Percentiles rank a stretch among this genome's conserved stretches.
These are phyloP conservation scores for Pestalotiopsis sp. DNA, from an alignment of 2,329 filamentous ascomycete genomes.

Conservation along the genomic window DNA sequence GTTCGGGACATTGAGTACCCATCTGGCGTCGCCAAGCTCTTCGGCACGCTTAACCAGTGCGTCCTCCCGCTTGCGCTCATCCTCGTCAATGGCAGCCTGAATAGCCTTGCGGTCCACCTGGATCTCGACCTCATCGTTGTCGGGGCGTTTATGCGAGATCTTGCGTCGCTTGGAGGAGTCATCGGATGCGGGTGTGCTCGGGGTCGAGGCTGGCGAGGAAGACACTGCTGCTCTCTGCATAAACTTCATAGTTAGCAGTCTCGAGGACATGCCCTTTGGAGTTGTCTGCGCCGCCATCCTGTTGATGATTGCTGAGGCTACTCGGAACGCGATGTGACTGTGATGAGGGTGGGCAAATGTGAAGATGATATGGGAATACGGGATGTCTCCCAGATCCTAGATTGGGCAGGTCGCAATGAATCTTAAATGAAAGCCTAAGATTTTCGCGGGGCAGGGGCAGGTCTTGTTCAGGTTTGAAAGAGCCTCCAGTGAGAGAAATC, in stretches of 20 bases:
- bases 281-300: constrained; percentile 54
- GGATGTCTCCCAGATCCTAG: constrained; percentile 4
- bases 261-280: constrained; percentile 74
- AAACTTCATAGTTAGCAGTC: constrained; percentile 93
- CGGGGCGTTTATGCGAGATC: constrained; percentile 33
- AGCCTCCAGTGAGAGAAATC: background rate
- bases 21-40: constrained; percentile 69
- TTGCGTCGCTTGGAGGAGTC: constrained; percentile 66
- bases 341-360: background rate
- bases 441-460: constrained; percentile 5
- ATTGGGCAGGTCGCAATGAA: constrained; percentile 6
- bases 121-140: constrained; percentile 38
- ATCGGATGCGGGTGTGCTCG: constrained; percentile 43
- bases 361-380: background rate
- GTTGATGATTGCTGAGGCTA: constrained; percentile 4
- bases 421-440: constrained; percentile 3
- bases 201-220: constrained; percentile 38
- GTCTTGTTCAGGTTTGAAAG: background rate
- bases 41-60: constrained; percentile 62
- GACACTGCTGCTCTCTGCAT: constrained; percentile 85
- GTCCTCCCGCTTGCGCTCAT: constrained; percentile 65
- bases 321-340: constrained; percentile 8
- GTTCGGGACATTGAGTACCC: constrained; percentile 64
- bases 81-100: constrained; percentile 62
- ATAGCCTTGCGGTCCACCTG: constrained; percentile 60